Base-by-base conservation (phyloP, 2,329 filamentous ascomycete genomes). In the Neophaeococcomyces aloes region DNA sequence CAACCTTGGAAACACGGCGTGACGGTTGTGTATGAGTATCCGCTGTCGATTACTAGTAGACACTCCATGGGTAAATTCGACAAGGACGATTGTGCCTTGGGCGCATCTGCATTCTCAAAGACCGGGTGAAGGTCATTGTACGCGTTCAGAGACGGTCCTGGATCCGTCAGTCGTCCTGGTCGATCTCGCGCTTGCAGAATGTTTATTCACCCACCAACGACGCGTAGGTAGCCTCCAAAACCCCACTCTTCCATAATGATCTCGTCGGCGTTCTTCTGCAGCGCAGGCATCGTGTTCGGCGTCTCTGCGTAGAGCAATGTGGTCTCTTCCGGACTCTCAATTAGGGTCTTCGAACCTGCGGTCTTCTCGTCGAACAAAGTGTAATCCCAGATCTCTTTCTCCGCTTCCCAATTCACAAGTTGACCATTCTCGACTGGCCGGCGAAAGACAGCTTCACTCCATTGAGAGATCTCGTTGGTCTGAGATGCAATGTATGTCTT, bases 231-330 rank as follows among this genome's bases (percentile, higher is more conserved):
- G 53, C 83, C 82, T 8, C 81, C 76, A 63, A 98, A 98, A 2
- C 86, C 86, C 67, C 91, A 98, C 60, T 96, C 88, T 60, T 98
- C 91, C 68, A 98, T 96, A 1, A 96, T 78, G 59, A 98, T 86
- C 67, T 98, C 89, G 58, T 98, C 91, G 55, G 86, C 87, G 60
- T 95, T 91, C 30, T 81, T 77, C 63, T 95, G 87, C 50, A 98
- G 66, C 10, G 79, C 78, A 1, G 82, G 79, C 44, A 94, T 72
- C 3, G 81, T 79, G 63, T 93, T 94, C 3, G 87, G 82, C 35
- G 86, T 83, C 62, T 98, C 91, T 1, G 84, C 79, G 39, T 96
- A 72, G 3, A 98, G 66, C 45, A 98, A 66, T 37, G 86, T 81
- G n/a, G 86, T 91, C 44, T 89, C 81, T 42, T 74, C 69, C 0